Percentiles rank a stretch among this genome's conserved stretches.
These are phyloP conservation scores for Tricholoma matsutake DNA, from an alignment of 768 basidiomycete genomes.

Conservation along the genomic window DNA sequence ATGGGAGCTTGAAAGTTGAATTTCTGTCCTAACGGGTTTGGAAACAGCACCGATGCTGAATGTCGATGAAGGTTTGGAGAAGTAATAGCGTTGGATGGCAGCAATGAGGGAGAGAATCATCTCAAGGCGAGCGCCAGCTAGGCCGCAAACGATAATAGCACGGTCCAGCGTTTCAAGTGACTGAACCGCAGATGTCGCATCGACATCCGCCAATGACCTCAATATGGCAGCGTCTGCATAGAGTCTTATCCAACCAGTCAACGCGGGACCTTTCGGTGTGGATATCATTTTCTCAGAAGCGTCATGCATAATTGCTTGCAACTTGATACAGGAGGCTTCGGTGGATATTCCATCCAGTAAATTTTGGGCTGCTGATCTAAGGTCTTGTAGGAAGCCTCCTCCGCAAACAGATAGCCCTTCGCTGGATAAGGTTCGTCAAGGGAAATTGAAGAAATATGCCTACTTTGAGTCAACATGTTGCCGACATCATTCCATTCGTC, in stretches of 20 bases:
- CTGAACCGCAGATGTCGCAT: conserved; percentile 29
- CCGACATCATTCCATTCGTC: neutral
- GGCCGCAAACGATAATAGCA: conserved; percentile 82
- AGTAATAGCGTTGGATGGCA: conserved; percentile 47
- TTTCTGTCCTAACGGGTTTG: neutral
- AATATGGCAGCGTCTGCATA: conserved; percentile 78
- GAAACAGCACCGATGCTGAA: neutral
- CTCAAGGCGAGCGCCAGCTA: conserved; percentile 58
- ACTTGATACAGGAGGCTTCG: conserved; percentile 4
- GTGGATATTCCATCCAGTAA: conserved; percentile 6
- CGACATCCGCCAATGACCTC: conserved; percentile 40
- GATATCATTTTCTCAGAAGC: conserved; percentile 46
- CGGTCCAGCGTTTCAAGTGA: conserved; percentile 67
- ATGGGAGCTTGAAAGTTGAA: conserved; percentile 18
- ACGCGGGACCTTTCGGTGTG: conserved; percentile 28
- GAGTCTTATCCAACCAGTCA: conserved; percentile 56
- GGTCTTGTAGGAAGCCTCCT: neutral
- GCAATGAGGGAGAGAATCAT: conserved; percentile 62
- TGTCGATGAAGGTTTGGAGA: conserved; percentile 7
- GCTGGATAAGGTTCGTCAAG: neutral
- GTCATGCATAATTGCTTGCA: conserved; percentile 41
- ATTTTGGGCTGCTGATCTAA: conserved; percentile 7
- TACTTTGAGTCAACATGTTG: neutral
- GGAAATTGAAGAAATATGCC: neutral
- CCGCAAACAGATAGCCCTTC: neutral